Evolutionary conservation across 73 alveolate species (phyloP).

Genomic region (Stentor coeruleus): DNA sequence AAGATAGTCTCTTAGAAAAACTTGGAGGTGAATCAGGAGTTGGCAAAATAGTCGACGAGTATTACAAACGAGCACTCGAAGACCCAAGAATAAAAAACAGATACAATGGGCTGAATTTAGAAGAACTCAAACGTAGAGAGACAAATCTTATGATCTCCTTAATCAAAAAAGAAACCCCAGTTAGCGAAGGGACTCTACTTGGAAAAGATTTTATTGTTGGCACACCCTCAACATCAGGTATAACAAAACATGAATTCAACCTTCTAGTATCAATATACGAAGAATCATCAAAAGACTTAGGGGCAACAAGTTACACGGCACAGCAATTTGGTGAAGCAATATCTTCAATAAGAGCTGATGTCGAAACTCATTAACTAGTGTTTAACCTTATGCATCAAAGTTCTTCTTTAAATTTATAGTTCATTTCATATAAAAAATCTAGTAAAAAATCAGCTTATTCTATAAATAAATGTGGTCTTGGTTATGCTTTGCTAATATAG

Average conservation of each 20-base stretch:
- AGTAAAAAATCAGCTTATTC: too few relatives aligned
- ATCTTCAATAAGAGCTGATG: neutral
- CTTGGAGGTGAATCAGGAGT: conserved; percentile 12
- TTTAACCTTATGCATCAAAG: too few relatives aligned
- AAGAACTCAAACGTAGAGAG: neutral
- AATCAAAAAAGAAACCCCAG: neutral
- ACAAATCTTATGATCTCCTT: neutral
- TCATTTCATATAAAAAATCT: too few relatives aligned
- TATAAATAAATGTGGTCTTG: too few relatives aligned
- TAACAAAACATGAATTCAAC: conserved; percentile 13
- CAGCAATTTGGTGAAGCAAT: neutral
- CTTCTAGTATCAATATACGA: neutral
- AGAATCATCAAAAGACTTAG: neutral
- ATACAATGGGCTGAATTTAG: neutral
- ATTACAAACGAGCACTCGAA: neutral
- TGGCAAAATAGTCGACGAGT: neutral
- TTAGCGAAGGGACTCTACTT: neutral
- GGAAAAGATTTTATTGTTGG: too few relatives aligned
- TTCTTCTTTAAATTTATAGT: too few relatives aligned
- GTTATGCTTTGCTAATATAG: too few relatives aligned
- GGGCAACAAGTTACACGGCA: neutral
- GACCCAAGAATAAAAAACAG: conserved; percentile 21
- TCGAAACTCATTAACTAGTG: neutral
- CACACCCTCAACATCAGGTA: too few relatives aligned
- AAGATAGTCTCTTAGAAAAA: neutral